Conservation (phyloP, 2,329 filamentous ascomycete genomes). For the Apiospora aurea region DNA sequence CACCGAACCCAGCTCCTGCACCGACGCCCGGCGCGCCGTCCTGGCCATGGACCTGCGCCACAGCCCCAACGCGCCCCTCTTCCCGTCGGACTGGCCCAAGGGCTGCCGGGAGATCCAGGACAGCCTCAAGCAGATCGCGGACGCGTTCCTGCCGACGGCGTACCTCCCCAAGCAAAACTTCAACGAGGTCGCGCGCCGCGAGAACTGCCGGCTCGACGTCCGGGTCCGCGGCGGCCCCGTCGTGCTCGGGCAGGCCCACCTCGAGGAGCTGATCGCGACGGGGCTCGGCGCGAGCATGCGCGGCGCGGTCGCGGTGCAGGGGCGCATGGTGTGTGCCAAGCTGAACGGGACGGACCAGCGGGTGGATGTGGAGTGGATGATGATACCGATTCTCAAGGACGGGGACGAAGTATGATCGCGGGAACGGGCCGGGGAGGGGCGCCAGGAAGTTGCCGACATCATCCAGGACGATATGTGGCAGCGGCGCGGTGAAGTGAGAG, state of each 20-base stretch:
- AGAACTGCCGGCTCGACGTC: constrained; percentile 14
- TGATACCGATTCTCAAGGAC: constrained; percentile 9
- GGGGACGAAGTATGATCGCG: neutral
- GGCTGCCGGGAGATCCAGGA: constrained; percentile 15
- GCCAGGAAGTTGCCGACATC: too few species aligned
- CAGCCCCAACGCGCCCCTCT: constrained; percentile 6
- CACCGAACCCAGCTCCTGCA: constrained; percentile 8
- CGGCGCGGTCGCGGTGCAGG: constrained; percentile 18
- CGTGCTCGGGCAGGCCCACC: constrained; percentile 17
- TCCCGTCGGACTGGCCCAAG: neutral
- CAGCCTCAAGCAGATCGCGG: neutral
- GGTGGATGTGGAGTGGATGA: constrained; percentile 21
- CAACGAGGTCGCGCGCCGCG: constrained; percentile 15
- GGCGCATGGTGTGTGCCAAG: constrained; percentile 7
- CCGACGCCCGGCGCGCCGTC: constrained; percentile 8
- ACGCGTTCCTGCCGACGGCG: constrained; percentile 23
- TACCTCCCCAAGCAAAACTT: neutral
- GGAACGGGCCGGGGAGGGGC: neutral
- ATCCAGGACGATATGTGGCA: too few species aligned
- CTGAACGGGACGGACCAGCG: neutral
- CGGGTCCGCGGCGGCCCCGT: constrained; percentile 4
- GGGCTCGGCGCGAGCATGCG: neutral
- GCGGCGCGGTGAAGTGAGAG: too few species aligned
- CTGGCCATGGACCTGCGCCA: neutral
- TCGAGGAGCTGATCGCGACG: constrained; percentile 7